Base-by-base conservation (phyloP, 106 monocot species). In the Allium cepa region DNA sequence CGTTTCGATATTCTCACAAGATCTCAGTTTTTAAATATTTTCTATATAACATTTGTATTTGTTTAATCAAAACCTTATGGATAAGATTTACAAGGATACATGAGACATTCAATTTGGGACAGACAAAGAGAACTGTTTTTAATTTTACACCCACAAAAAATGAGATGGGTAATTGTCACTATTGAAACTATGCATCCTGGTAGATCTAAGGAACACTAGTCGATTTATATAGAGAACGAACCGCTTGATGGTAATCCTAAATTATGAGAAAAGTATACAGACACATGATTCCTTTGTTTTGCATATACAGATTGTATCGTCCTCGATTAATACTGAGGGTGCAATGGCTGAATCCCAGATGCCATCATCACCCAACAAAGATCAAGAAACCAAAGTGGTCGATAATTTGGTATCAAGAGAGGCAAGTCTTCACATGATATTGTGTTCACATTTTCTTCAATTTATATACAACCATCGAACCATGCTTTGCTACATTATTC, bases 331-430 rank as follows among this genome's bases (percentile, higher is more conserved):
- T 8, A 14, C 18, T 45, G 45, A 63, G 27, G 62, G 47, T 57
- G 8, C 56, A 17, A 47, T 62, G 50, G 22, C 22, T 17, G 52
- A 78, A 66, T 61, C 55, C 14, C 70, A 61, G 28, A 45, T 17
- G 48, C 67, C 71, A 56, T 53, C 53, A 12, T 63, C 62, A 61
- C 61, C 61, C 7, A 27, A 62, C 36, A 62, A 69, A 50, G 49
- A 60, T 2, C 46, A 36, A 26, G 17, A 46, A 49, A 8, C 48
- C 48, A 45, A 16, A 26, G 9, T 15, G 49, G 45, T 10, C 4
- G 46, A 73, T 46, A 70, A 49, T 18, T 70, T 11, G 66, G 59
- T 36, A 22, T 74, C 49, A 46, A 27, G 26, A 15, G 70, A 74
- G 69, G 74, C 75, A 66, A 27, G 70, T 36, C 52, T 57, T 57